These are phyloP conservation scores for Fraxinus cuspidata DNA, from an alignment of 257 asterid species.

Conservation along the genomic window DNA sequence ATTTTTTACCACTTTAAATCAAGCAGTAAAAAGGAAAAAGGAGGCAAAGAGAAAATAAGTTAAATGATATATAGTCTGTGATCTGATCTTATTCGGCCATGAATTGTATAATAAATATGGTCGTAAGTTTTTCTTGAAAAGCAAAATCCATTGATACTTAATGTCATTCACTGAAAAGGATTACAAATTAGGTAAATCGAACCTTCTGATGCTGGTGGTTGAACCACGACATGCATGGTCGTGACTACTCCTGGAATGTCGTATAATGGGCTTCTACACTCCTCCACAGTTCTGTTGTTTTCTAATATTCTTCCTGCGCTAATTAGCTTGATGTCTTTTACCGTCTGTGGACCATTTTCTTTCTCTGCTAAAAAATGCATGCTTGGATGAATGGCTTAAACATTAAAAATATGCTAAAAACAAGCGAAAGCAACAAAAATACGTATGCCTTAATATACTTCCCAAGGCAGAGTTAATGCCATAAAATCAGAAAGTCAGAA, in stretches of 20 bases:
- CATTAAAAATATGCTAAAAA: not conserved
- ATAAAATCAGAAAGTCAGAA: not conserved
- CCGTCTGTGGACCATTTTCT: constrained; percentile 67
- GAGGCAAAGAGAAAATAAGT: not conserved
- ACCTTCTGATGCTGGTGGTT: constrained; percentile 71
- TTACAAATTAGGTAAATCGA: not conserved
- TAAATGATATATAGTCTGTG: not conserved
- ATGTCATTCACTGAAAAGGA: not conserved
- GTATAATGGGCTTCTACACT: constrained; percentile 71
- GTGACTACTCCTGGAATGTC: constrained; percentile 78
- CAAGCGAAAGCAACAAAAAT: not conserved
- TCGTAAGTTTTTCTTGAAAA: not conserved
- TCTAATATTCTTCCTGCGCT: constrained; percentile 85
- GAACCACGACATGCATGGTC: constrained; percentile 92
- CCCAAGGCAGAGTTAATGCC: not conserved
- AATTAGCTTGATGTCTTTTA: constrained; percentile 77
- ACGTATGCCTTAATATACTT: not conserved
- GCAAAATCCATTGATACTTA: not conserved
- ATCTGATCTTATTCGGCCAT: not conserved
- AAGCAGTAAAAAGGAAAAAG: not conserved
- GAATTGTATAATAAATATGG: not conserved
- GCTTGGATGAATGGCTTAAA: constrained; percentile 13
- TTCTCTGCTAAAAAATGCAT: constrained; percentile 50
- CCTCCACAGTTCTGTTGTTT: constrained; percentile 73
- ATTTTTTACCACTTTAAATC: not conserved